These are phyloP conservation scores for Cicer judaicum DNA, from an alignment of 306 rosid genomes.

Conservation along the genomic window DNA sequence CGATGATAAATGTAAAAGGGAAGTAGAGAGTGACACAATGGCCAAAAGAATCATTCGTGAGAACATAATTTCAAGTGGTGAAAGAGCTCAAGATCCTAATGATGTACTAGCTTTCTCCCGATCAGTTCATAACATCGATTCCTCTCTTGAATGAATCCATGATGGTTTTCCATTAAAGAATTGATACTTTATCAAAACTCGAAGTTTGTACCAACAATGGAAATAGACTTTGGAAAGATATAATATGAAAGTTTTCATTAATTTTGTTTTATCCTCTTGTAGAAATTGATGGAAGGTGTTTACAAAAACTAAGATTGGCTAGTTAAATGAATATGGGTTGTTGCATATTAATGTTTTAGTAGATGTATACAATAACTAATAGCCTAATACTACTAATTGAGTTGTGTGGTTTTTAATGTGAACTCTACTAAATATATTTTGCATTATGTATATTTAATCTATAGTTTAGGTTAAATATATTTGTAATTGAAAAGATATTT, in stretches of 20 bases:
- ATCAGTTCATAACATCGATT: conserved; percentile 47
- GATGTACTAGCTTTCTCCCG: conserved; percentile 63
- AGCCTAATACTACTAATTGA: too few relatives aligned
- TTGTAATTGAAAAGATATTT: too few relatives aligned
- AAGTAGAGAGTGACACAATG: conserved; percentile 25
- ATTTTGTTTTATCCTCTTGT: too few relatives aligned
- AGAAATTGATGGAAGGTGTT: too few relatives aligned
- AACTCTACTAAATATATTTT: not conserved
- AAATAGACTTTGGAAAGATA: not conserved
- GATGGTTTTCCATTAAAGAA: not conserved
- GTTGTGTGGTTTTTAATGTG: too few relatives aligned
- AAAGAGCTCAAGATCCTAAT: conserved; percentile 38
- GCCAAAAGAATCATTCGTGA: conserved; percentile 49
- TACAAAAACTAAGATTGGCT: too few relatives aligned
- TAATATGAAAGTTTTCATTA: not conserved
- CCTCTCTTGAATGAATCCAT: not conserved
- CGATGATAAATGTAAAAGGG: not conserved
- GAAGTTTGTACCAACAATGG: not conserved
- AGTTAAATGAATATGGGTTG: too few relatives aligned
- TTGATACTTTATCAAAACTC: not conserved
- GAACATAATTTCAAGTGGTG: not conserved
- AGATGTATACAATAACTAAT: too few relatives aligned
- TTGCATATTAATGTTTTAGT: too few relatives aligned
- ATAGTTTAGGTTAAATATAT: too few relatives aligned
- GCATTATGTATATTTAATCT: too few relatives aligned